phyloP scores from a whole-genome alignment of 2,329 filamentous ascomycete species.

The Fusarium fracticaudum region DNA sequence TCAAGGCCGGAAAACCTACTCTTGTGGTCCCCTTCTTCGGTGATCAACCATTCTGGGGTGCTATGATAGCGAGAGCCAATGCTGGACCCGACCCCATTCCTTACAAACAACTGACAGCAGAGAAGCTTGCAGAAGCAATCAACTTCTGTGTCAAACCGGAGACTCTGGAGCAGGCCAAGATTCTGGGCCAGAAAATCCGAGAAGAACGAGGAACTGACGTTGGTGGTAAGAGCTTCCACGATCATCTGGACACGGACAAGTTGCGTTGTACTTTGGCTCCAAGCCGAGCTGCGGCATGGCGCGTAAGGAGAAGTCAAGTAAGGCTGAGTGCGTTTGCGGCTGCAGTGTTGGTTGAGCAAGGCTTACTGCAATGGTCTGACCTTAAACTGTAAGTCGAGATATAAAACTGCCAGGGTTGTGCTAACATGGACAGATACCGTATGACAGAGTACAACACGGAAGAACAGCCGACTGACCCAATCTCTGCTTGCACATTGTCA shows the following conservation, averaged over 20 bases:
- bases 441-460: constrained; percentile 77
- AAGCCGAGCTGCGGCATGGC: constrained; percentile 77
- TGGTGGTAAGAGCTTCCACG: constrained; percentile 75
- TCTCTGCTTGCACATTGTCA: constrained; percentile 79
- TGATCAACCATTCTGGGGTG: constrained; percentile 85
- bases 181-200: constrained; percentile 71
- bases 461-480: constrained; percentile 80
- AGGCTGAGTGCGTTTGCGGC: constrained; percentile 78
- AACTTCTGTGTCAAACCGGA: constrained; percentile 66
- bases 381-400: constrained; percentile 71
- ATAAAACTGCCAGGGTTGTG: neutral
- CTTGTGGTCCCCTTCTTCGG: constrained; percentile 89
- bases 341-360: constrained; percentile 71
- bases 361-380: constrained; percentile 73
- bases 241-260: constrained; percentile 72
- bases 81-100: constrained; percentile 77
- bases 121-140: constrained; percentile 73
- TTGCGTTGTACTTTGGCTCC: constrained; percentile 77
- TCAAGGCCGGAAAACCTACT: constrained; percentile 81
- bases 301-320: constrained; percentile 72
- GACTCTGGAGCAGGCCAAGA: constrained; percentile 64
- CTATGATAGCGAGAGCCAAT: constrained; percentile 77
- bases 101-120: constrained; percentile 72
- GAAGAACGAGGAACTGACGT: constrained; percentile 71
- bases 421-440: constrained; percentile 55